These are phyloP conservation scores for Pseudonectria buxi DNA, from an alignment of 2,329 filamentous ascomycete species.

Conservation along the genomic window DNA sequence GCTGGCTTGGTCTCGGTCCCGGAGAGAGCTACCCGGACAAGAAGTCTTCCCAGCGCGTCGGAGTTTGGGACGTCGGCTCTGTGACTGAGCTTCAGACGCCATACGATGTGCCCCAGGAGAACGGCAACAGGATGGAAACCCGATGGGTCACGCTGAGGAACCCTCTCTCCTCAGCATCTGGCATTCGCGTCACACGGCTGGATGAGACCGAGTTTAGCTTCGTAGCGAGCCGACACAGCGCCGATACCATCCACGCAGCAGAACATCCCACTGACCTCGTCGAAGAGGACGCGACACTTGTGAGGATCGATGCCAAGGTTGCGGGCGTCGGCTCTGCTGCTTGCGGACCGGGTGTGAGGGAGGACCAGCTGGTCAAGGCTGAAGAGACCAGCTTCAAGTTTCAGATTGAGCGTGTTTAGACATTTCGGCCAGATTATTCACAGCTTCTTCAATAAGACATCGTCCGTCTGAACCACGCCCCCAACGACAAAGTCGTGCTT, in stretches of 20 bases:
- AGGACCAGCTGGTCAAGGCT: conserved; percentile 37
- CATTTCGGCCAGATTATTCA: conserved; percentile 1
- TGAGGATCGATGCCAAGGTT: conserved; percentile 40
- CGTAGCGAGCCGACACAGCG: conserved; percentile 46
- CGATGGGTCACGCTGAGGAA: conserved; percentile 44
- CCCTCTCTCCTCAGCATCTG: conserved; percentile 6
- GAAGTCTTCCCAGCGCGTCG: conserved; percentile 46
- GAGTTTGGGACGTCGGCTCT: conserved; percentile 35
- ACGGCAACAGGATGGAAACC: conserved; percentile 55
- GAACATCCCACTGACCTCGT: conserved; percentile 58
- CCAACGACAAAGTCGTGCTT: conserved; percentile 37
- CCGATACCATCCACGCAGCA: conserved; percentile 47
- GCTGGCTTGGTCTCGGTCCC: conserved; percentile 58
- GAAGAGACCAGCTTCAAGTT: conserved; percentile 37
- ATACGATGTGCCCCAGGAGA: conserved; percentile 65
- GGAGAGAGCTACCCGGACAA: conserved; percentile 61
- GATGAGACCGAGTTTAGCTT: conserved; percentile 39
- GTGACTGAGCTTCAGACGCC: conserved; percentile 46
- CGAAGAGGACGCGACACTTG: conserved; percentile 37
- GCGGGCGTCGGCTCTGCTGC: conserved; percentile 43
- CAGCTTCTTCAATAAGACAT: conserved; percentile 31
- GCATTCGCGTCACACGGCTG: conserved; percentile 15
- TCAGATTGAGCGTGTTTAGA: conserved; percentile 25
- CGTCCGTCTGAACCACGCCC: conserved; percentile 33
- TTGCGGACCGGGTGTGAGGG: conserved; percentile 41